Evolutionary conservation across 2,329 filamentous ascomycete species (phyloP).

Genomic region (Aspergillus oerlinghausenensis): DNA sequence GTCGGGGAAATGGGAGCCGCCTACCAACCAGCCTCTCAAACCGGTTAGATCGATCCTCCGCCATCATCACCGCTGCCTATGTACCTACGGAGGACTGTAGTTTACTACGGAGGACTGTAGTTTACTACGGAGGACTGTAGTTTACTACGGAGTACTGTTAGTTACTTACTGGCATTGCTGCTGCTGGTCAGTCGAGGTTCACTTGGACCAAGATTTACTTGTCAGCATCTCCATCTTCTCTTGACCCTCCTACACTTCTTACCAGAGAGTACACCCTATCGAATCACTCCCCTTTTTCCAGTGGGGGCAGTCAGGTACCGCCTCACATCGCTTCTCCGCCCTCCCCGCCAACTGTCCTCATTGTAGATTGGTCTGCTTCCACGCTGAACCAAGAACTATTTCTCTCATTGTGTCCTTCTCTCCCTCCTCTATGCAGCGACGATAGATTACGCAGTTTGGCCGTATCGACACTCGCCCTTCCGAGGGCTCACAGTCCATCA

Average conservation of each 20-base stretch:
- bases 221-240: neutral
- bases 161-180: neutral
- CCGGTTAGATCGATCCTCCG: neutral
- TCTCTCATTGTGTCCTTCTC: neutral
- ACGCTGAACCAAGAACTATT: constrained; percentile 4
- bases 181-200: constrained; percentile 9
- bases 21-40: neutral
- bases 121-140: neutral
- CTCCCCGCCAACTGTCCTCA: constrained; percentile 22
- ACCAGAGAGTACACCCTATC: neutral
- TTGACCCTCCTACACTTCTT: neutral
- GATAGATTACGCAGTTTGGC: constrained; percentile 12
- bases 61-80: neutral
- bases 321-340: constrained; percentile 7
- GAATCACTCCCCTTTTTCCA: constrained; percentile 1
- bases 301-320: constrained; percentile 12
- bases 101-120: neutral
- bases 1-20: neutral
- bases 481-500: constrained; percentile 25
- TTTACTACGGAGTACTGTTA: neutral
- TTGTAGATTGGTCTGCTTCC: constrained; percentile 3
- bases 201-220: neutral
- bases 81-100: neutral
- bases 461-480: constrained; percentile 16
- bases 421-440: constrained; percentile 20